phyloP scores from a whole-genome alignment of 2,329 filamentous ascomycete species.

The Teratosphaeria pseudoeucalypti region DNA sequence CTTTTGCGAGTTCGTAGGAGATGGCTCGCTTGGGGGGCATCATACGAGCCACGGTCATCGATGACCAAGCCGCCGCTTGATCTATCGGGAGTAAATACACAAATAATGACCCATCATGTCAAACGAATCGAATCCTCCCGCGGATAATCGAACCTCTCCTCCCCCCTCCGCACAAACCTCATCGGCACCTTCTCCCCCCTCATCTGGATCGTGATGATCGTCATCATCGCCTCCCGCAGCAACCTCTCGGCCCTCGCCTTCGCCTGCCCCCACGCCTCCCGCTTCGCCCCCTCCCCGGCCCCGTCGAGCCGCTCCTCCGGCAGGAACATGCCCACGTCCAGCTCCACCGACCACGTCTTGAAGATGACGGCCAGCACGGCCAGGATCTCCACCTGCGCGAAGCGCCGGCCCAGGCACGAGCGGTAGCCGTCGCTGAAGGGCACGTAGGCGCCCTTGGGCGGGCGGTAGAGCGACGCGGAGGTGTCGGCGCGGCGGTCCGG shows the following conservation, averaged over 20 bases:
- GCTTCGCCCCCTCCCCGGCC: constrained; percentile 38
- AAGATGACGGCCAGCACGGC: constrained; percentile 44
- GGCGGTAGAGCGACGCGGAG: constrained; percentile 51
- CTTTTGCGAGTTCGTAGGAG: constrained; percentile 40
- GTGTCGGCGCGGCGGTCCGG: constrained; percentile 49
- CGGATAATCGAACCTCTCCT: constrained; percentile 50
- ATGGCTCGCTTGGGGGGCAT: too few species aligned
- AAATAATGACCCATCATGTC: not conserved
- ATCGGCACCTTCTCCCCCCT: constrained; percentile 54
- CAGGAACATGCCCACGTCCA: constrained; percentile 47
- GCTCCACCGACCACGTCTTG: constrained; percentile 54
- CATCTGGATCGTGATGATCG: constrained; percentile 64
- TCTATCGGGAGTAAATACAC: not conserved
- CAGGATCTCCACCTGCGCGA: constrained; percentile 48
- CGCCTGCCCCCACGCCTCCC: constrained; percentile 51
- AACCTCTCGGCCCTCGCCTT: constrained; percentile 43
- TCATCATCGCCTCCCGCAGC: constrained; percentile 45
- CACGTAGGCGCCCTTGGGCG: constrained; percentile 41
- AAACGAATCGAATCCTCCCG: not conserved
- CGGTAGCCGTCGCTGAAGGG: constrained; percentile 48
- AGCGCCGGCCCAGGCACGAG: constrained; percentile 45
- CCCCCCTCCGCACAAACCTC: constrained; percentile 56
- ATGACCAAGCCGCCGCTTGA: too few species aligned
- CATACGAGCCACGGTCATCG: too few species aligned
- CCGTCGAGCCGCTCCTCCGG: constrained; percentile 32